Evolutionary conservation across 129 eudicot genomes (phyloP), one percentile per base, ranked within the genome.

Genomic region (Artemisia tridentata): DNA sequence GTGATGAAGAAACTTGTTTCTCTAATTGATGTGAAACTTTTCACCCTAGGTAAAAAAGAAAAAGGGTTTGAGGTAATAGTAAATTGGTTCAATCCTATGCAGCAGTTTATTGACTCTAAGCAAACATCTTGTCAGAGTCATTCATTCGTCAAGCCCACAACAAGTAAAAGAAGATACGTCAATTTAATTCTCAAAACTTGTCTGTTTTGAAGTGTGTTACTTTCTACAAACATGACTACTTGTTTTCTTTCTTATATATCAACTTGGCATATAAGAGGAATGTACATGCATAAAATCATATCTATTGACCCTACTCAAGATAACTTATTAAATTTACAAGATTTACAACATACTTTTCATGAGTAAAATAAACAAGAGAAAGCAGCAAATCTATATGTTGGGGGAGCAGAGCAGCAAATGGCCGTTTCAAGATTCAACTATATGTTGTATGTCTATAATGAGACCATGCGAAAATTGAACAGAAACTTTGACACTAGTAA

Each of bases 241-340:
- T 7, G 71, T 70, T 65, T 29, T 58, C 55, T 56, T 67, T 31
- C 51, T 47, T 48, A 19, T n/a, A 54, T 60, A 50, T 13, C 81
- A 71, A 77, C 72, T 77, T 70, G 81, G 72, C 76, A 67, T n/a
- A 63, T 77, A 65, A 70, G 72, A 66, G 72, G 66, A 70, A 70
- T 71, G 61, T 77, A 51, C 67, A 63, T 63, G 72, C 64, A 63
- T 25, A 63, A 51, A 63, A 77, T 77, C 43, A 77, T 77, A 70
- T 71, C 77, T 41, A 10, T 31, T 49, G 75, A 76, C 69, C 80
- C 80, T 34, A 76, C 70, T 51, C 76, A 77, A 77, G 81, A 77
- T 77, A 77, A 77, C 67, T 71, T 77, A 41, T 70, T 63, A 53
- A 71, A 77, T 23, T n/a, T 15, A 63, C 50, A 70, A 71, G 6